Conservation (phyloP, 2,329 filamentous ascomycete species). For the Fusarium cicatricum region DNA sequence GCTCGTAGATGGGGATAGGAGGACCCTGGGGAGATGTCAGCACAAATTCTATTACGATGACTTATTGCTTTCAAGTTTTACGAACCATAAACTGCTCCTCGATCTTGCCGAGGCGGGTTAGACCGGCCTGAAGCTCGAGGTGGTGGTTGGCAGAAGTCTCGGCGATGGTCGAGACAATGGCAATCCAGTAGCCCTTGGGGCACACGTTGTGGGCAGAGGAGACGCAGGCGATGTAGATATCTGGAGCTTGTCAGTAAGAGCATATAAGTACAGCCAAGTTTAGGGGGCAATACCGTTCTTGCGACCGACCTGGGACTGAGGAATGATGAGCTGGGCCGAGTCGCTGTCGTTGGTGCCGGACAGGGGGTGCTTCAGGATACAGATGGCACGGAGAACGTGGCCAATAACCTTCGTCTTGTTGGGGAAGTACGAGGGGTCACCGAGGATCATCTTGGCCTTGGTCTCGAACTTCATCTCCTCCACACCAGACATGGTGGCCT, state of each 20-base stretch:
- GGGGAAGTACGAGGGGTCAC: slow-evolving; percentile 96
- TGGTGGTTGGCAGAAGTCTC: slow-evolving; percentile 94
- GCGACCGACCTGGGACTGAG: slow-evolving; percentile 94
- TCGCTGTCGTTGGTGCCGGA: slow-evolving; percentile 89
- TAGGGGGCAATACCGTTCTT: slow-evolving; percentile 77
- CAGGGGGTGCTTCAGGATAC: slow-evolving; percentile 94
- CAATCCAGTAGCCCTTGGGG: slow-evolving; percentile 98
- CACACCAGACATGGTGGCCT: slow-evolving; percentile 92
- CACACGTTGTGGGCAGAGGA: slow-evolving; percentile 97
- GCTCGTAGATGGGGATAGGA: slow-evolving; percentile 94
- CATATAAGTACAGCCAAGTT: background rate
- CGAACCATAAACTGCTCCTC: slow-evolving; percentile 95
- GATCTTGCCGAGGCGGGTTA: slow-evolving; percentile 90
- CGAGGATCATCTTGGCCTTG: slow-evolving; percentile 94
- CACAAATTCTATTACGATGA: background rate
- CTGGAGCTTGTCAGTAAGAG: slow-evolving; percentile 53
- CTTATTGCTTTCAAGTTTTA: background rate
- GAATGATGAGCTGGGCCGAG: slow-evolving; percentile 94
- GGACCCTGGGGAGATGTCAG: slow-evolving; percentile 60
- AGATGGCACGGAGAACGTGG: slow-evolving; percentile 95
- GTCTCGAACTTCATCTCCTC: slow-evolving; percentile 96
- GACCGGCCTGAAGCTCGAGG: slow-evolving; percentile 89
- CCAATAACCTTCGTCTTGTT: slow-evolving; percentile 87
- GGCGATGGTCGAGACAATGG: slow-evolving; percentile 97
- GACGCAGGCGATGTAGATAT: slow-evolving; percentile 97